A percentile compares a stretch with the other conserved stretches of the same genome.
Conservation (phyloP, 148 eudicot genomes). For the Vaccinium macrocarpon region DNA sequence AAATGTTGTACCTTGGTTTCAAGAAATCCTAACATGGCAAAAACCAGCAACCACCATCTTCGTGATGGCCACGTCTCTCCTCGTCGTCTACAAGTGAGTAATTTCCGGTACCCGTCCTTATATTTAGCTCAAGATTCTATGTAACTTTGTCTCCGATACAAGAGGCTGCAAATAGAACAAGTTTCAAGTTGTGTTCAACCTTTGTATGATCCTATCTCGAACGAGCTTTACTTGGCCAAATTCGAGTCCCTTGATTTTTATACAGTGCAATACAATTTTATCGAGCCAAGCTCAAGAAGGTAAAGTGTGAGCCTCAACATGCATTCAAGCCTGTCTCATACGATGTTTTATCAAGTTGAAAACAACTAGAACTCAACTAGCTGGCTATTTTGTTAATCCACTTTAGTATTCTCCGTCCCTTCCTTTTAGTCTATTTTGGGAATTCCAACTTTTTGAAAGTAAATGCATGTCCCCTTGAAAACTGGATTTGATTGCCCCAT, state of each 20-base stretch:
- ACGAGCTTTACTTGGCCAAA: background rate
- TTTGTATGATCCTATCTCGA: background rate
- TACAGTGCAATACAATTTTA: background rate
- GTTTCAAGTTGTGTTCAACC: background rate
- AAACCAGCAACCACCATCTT: conserved; percentile 43
- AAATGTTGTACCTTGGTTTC: conserved; percentile 39
- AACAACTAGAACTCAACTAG: background rate
- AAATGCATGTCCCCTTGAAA: background rate
- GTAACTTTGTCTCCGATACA: background rate
- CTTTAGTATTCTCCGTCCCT: background rate
- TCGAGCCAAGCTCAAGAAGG: background rate
- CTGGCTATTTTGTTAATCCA: background rate
- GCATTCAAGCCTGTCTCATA: background rate
- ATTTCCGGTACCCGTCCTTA: background rate
- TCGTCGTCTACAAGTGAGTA: conserved; percentile 63
- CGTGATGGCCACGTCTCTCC: conserved; percentile 34
- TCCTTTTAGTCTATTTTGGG: background rate
- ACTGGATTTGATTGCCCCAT: background rate
- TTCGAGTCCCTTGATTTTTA: background rate
- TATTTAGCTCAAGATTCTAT: background rate
- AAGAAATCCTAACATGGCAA: conserved; percentile 54
- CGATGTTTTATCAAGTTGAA: background rate
- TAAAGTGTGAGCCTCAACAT: background rate
- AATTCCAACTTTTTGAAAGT: background rate
- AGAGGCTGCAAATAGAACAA: background rate